phyloP scores from a whole-genome alignment of 257 asterid species.

The Verbascum thapsus region DNA sequence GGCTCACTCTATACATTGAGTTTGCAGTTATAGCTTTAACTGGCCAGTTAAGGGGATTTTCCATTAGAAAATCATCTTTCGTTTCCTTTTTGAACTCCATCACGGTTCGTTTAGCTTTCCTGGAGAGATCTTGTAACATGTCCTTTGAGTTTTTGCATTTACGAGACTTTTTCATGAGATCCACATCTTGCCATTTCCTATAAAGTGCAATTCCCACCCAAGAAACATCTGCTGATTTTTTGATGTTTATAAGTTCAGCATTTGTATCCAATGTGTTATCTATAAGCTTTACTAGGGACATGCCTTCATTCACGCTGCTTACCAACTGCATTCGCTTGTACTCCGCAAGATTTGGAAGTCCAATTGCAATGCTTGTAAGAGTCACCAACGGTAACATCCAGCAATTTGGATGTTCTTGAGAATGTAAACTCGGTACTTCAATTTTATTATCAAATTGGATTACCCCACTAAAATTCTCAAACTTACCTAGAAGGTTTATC shows the following conservation, averaged over 20 bases:
- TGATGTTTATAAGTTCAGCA: constrained; percentile 8
- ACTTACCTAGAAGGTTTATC: neutral
- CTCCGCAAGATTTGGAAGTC: constrained; percentile 19
- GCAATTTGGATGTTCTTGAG: constrained; percentile 27
- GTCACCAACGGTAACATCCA: constrained; percentile 38
- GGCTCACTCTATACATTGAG: constrained; percentile 41
- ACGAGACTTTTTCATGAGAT: constrained; percentile 1
- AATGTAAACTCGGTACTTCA: constrained; percentile 16
- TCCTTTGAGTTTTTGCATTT: constrained; percentile 19
- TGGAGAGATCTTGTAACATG: constrained; percentile 10
- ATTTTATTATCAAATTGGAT: constrained; percentile 6
- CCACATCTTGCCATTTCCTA: constrained; percentile 20
- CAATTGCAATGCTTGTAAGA: constrained; percentile 27
- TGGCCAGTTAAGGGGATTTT: constrained; percentile 31
- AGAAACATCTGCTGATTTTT: constrained; percentile 26
- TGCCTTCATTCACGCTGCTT: constrained; percentile 29
- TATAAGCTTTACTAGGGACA: constrained; percentile 1
- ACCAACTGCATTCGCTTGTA: neutral
- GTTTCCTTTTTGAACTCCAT: constrained; percentile 5
- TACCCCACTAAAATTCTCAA: constrained; percentile 11
- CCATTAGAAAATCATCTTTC: constrained; percentile 13
- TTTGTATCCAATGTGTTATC: constrained; percentile 19
- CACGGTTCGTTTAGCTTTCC: constrained; percentile 1
- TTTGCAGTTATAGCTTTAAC: constrained; percentile 32
- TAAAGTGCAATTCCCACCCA: constrained; percentile 25